Evolutionary conservation across 2,329 filamentous ascomycete genomes (phyloP).

Genomic region (Fusarium goolgardi): DNA sequence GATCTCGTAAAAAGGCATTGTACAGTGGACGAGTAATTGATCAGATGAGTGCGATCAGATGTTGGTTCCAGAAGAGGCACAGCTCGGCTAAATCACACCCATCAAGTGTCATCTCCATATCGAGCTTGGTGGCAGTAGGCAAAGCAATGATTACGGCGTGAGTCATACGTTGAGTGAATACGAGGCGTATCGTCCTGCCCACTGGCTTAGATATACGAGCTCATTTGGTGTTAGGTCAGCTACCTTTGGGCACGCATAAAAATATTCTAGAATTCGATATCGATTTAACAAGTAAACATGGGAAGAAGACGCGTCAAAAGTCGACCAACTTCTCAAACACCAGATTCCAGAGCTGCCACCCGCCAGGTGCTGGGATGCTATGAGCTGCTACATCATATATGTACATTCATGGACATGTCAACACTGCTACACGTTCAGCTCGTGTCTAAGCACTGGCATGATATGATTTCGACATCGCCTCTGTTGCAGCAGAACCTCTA

Average conservation of each 20-base stretch:
- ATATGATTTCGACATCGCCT: not conserved
- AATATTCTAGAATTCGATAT: not conserved
- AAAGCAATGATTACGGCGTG: not conserved
- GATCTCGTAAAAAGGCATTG: not conserved
- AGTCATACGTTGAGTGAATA: not conserved
- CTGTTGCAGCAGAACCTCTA: not conserved
- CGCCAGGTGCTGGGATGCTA: not conserved
- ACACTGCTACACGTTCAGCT: not conserved
- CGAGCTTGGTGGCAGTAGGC: not conserved
- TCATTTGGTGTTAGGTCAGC: fast-evolving
- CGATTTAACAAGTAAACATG: not conserved
- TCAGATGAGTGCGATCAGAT: not conserved
- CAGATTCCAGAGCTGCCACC: not conserved
- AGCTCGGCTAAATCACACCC: not conserved
- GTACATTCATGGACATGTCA: not conserved
- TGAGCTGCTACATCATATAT: not conserved
- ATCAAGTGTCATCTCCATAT: not conserved
- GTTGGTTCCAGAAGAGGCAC: not conserved
- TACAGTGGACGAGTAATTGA: not conserved
- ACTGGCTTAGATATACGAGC: not conserved
- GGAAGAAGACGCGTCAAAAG: not conserved
- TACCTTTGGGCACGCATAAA: not conserved
- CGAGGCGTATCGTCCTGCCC: not conserved
- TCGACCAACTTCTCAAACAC: not conserved
- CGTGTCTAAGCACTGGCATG: not conserved